Base-by-base conservation (phyloP, 257 asterid genomes). In the Solanum tarijense region DNA sequence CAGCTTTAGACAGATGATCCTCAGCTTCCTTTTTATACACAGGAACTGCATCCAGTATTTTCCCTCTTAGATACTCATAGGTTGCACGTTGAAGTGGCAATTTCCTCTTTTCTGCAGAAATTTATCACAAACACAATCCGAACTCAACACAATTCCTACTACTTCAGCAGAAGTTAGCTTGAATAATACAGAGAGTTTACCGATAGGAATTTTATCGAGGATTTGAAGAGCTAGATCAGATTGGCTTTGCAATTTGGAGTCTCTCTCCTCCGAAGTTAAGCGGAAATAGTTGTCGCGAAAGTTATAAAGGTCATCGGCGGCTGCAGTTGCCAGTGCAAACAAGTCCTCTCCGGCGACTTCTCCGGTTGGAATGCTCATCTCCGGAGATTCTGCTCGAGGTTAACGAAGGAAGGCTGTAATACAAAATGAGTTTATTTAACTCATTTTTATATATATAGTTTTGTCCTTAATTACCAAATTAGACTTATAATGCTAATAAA, bases 1-100 rank as follows among this genome's bases (percentile, higher is more conserved):
- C 99, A 88, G 99, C 95, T 93, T 96, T 96, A 74, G 98, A 94
- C 69, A 96, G 95, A 94, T 94, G 99, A 90, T 95, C 98, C 91
- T 95, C 99, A 5, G 99, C 99, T 86, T 96, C 98, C 87, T 96
- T 96, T 90, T 92, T 95, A 78, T 94, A 94, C 16, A 94, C 96
- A 5, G 98, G 94, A 39, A 95, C 91, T 75, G 90, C 98, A 92
- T 96, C 98, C 90, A 95, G 86, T 20, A 95, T 89, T 85, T 94
- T 95, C 23, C 99, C 98, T 91, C 95, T 92, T 88, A 97, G 92
- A 91, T 94, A 95, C 93, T 97, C 98, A 60, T 93, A 93, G 55
- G 88, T 90, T 9, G 98, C 98, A 86, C 99, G 94, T 83, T 93
- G 94, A 87, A 90, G 71, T 20, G 95, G 95, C 84, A 90, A 87